phyloP scores from a whole-genome alignment of 2,329 filamentous ascomycete species.

The Sclerotinia minor region DNA sequence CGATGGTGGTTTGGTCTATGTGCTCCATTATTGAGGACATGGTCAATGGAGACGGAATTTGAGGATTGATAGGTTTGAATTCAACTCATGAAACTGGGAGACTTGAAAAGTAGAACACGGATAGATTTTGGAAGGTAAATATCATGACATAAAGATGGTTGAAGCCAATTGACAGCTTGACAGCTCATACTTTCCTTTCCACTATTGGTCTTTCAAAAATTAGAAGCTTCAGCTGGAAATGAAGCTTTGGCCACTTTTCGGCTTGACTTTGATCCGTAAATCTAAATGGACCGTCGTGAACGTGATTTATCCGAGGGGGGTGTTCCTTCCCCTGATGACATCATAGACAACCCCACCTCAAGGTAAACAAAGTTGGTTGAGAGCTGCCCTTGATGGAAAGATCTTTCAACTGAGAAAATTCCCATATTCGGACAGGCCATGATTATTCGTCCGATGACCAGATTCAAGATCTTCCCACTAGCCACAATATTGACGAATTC shows the following conservation, averaged over 20 bases:
- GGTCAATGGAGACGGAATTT: constrained; percentile 3
- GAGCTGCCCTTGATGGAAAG: neutral
- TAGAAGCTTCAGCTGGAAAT: neutral
- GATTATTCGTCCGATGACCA: neutral
- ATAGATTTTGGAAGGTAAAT: neutral
- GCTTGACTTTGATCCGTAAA: constrained; percentile 4
- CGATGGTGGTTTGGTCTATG: constrained; percentile 60
- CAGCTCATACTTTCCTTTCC: no score
- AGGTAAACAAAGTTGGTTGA: neutral
- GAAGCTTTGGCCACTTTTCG: constrained; percentile 8
- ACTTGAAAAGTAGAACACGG: neutral
- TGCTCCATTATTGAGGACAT: constrained; percentile 41
- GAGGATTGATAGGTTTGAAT: neutral
- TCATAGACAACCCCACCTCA: neutral
- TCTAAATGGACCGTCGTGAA: neutral
- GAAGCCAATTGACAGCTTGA: neutral
- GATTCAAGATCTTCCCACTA: neutral
- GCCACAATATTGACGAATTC: no score
- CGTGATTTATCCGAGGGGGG: neutral
- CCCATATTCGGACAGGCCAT: neutral
- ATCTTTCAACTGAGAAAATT: neutral
- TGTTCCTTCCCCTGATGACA: neutral
- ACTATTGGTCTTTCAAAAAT: neutral
- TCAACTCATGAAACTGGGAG: neutral
- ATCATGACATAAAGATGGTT: neutral